Evolutionary conservation across 345 rosid genomes (phyloP).

Genomic region (Tarenaya hassleriana): DNA sequence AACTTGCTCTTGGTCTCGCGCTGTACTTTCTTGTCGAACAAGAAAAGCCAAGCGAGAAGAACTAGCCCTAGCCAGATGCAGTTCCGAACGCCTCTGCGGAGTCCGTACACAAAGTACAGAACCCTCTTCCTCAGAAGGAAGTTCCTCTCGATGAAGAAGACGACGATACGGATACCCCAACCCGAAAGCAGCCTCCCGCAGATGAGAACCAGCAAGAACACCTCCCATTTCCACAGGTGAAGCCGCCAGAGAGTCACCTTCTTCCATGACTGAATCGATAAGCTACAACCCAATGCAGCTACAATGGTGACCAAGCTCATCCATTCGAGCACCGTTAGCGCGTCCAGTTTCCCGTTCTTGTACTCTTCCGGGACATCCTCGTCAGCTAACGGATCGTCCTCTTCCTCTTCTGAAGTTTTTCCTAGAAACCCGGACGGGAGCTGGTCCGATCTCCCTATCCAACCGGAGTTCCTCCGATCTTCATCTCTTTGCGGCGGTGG

Average conservation of each 20-base stretch:
- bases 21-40: conserved; percentile 41
- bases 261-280: conserved; percentile 31
- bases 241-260: conserved; percentile 39
- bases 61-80: conserved; percentile 65
- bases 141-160: conserved; percentile 69
- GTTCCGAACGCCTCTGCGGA: conserved; percentile 57
- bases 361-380: conserved; percentile 77
- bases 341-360: conserved; percentile 29
- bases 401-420: conserved; percentile 45
- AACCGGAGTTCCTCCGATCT: conserved; percentile 33
- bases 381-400: conserved; percentile 51
- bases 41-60: conserved; percentile 42
- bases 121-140: conserved; percentile 56
- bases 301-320: conserved; percentile 46
- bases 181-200: conserved; percentile 84
- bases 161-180: conserved; percentile 63
- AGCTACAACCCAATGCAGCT: conserved; percentile 37
- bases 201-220: conserved; percentile 60
- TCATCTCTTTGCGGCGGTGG: conserved; percentile 39
- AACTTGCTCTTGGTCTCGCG: conserved; percentile 9
- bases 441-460: conserved; percentile 43
- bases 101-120: conserved; percentile 58
- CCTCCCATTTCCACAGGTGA: conserved; percentile 82
- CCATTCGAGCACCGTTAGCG: conserved; percentile 60
- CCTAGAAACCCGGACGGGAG: conserved; percentile 44